These are phyloP conservation scores for Backusella luteola DNA, from an alignment of 192 early-diverging fungal genomes.

Conservation along the genomic window DNA sequence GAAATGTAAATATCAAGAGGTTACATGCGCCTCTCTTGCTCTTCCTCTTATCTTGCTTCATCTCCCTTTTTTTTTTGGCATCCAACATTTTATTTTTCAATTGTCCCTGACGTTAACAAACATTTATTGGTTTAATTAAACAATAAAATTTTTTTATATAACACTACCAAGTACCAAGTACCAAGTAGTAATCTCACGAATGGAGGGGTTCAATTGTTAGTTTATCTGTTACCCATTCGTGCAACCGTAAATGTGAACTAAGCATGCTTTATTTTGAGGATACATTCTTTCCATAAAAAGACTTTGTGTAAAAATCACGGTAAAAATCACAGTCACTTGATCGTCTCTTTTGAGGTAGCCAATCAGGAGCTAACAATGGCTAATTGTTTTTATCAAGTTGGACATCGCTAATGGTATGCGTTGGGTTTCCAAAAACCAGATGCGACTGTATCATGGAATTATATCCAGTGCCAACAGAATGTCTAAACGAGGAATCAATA, in stretches of 20 bases:
- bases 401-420: no score
- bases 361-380: no score
- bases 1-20: neutral
- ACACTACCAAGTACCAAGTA: neutral
- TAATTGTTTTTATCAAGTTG: no score
- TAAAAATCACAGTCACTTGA: no score
- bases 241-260: neutral
- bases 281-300: neutral
- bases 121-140: neutral
- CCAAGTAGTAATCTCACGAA: neutral
- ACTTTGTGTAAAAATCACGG: no score
- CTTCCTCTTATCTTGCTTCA: neutral
- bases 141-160: neutral
- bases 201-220: neutral
- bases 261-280: neutral
- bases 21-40: neutral
- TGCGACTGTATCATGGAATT: no score
- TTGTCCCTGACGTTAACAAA: neutral
- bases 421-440: no score
- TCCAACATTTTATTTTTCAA: neutral
- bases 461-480: neutral
- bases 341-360: no score
- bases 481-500: neutral
- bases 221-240: neutral
- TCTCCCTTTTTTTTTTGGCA: neutral